Evolutionary conservation across 1,139 yeast genomes (phyloP).

Genomic region (Schizosaccharomyces versatilis): DNA sequence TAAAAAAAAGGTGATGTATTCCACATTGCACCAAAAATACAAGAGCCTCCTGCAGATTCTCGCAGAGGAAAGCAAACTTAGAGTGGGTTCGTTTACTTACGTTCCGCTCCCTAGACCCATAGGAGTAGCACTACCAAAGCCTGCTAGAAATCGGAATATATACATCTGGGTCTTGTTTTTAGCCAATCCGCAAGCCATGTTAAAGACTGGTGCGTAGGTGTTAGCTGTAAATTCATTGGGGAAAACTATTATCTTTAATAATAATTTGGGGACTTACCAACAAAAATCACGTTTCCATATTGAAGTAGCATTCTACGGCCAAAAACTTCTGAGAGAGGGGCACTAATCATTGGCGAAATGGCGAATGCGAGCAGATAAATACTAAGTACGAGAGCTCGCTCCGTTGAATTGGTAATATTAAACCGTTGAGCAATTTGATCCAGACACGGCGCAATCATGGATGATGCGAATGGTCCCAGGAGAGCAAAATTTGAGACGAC

Average conservation of each 20-base stretch:
- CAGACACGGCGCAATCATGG: conserved; percentile 38
- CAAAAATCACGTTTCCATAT: conserved; percentile 1
- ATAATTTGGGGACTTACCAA: background rate
- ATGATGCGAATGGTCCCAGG: conserved; percentile 23
- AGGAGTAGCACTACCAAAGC: conserved; percentile 65
- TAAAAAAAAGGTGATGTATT: conserved; percentile 18
- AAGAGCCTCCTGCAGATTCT: too few species aligned
- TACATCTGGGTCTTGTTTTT: conserved; percentile 28
- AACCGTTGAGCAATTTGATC: conserved; percentile 25
- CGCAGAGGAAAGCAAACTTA: too few species aligned
- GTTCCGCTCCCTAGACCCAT: conserved; percentile 65
- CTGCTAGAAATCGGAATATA: conserved; percentile 57
- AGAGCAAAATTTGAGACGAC: conserved; percentile 16
- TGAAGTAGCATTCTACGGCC: conserved; percentile 34
- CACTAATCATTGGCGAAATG: conserved; percentile 35
- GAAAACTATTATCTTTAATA: conserved; percentile 22
- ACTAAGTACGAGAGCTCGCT: conserved; percentile 41
- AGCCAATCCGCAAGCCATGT: conserved; percentile 36
- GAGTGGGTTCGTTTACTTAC: background rate
- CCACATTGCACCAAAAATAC: too few species aligned
- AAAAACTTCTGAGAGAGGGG: conserved; percentile 25
- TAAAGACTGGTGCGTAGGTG: conserved; percentile 31
- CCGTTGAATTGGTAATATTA: conserved; percentile 54
- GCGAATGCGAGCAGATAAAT: conserved; percentile 38
- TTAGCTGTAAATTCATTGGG: conserved; percentile 30